Evolutionary conservation across 2,329 filamentous ascomycete genomes (phyloP), one percentile per base, ranked within the genome.

Genomic region (Lachnellula subtilissima): DNA sequence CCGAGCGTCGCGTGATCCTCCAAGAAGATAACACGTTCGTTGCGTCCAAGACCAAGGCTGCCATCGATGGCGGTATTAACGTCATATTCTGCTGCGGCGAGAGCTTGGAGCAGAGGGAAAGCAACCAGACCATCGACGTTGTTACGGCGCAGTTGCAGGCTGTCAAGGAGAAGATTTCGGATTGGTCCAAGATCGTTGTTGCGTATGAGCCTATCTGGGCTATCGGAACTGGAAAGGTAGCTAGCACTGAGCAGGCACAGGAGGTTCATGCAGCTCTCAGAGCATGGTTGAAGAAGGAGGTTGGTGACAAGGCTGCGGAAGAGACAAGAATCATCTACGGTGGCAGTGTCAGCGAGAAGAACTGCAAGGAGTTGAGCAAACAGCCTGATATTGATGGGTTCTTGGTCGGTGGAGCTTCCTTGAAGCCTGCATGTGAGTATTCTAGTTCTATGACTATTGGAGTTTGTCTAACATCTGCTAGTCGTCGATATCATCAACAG

Each of bases 171-270:
- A 80, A 88, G 79, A 78, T 90, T 71, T 78, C 84, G 68, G 89
- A 96, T 78, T 99, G 94, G 94, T 83, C 80, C 70, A 94, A 94
- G 80, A 84, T 99, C 64, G 94, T 99, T 73, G 83, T 99, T 70
- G 94, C 94, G 70, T 99, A 99, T 77, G 94, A 99, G 84, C 94
- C 94, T 70, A 95, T 99, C 81, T 99, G 94, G 93, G 91, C 85
- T 73, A 88, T 86, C 67, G 93, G 93, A 67, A 97, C 94, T 65
- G 94, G 94, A 75, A 95, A 94, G 80, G 91, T 95, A 64, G 91
- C 91, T 67, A 88, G 86, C 62, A 91, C 86, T 58, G 81, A 91
- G 77, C 91, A 96, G 82, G 91, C 91, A 56, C 91, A 96, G 80
- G 91, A 96, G 74, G 91, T 94, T 58, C 91, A 96, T 79, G 89